Evolutionary conservation across 768 basidiomycete genomes (phyloP).

Genomic region (Kwoniella sp.): DNA sequence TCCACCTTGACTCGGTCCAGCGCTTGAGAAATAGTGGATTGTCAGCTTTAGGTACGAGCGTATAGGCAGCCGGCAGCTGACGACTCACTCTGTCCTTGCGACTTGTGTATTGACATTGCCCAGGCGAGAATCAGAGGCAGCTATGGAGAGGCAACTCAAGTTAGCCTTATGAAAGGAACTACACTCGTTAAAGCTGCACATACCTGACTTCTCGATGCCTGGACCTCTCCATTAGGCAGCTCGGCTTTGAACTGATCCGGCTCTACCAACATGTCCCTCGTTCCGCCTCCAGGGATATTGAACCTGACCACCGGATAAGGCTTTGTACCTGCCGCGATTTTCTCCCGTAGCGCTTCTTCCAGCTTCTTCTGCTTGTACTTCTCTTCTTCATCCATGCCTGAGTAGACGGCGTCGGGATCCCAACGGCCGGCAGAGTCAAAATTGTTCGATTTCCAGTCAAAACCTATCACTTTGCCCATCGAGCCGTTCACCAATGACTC

Average conservation of each 20-base stretch:
- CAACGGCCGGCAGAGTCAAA: slow-evolving; percentile 51
- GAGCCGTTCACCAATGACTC: slow-evolving; percentile 91
- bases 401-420: slow-evolving; percentile 53
- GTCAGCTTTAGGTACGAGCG: background rate
- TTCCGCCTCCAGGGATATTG: slow-evolving; percentile 64
- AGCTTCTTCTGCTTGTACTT: slow-evolving; percentile 54
- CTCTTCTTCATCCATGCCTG: slow-evolving; percentile 55
- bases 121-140: slow-evolving; percentile 86
- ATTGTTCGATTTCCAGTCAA: slow-evolving; percentile 58
- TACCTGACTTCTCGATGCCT: slow-evolving; percentile 78
- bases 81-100: slow-evolving; percentile 80
- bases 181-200: slow-evolving; percentile 37
- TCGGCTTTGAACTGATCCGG: slow-evolving; percentile 85
- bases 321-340: slow-evolving; percentile 40
- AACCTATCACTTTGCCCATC: slow-evolving; percentile 80
- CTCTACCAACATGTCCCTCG: slow-evolving; percentile 62
- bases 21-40: slow-evolving; percentile 53
- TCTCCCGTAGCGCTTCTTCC: slow-evolving; percentile 35
- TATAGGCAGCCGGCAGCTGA: background rate
- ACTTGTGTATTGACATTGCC: slow-evolving; percentile 99
- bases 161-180: background rate
- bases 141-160: slow-evolving; percentile 57
- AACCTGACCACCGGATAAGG: slow-evolving; percentile 79
- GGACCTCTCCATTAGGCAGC: slow-evolving; percentile 80
- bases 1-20: slow-evolving; percentile 93